Evolutionary conservation across 2,329 filamentous ascomycete species (phyloP).

Genomic region (Colletotrichum magnum): DNA sequence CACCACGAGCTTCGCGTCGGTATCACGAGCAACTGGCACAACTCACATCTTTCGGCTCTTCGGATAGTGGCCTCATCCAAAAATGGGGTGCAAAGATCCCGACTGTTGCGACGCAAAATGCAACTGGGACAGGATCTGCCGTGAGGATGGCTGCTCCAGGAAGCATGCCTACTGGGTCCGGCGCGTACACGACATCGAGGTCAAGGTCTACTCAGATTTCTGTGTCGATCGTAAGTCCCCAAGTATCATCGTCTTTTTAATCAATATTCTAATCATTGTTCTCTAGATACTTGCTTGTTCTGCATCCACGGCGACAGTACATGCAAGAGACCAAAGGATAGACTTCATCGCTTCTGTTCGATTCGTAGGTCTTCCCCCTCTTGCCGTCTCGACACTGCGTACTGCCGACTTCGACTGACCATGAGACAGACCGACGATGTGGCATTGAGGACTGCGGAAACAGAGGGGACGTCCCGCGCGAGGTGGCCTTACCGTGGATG

Average conservation of each 20-base stretch:
- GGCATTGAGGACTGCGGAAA: slow-evolving; percentile 22
- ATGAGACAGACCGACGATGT: slow-evolving; percentile 25
- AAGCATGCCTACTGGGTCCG: slow-evolving; percentile 35
- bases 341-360: slow-evolving; percentile 27
- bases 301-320: slow-evolving; percentile 28
- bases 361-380: neutral
- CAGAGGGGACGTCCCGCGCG: slow-evolving; percentile 27
- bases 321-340: slow-evolving; percentile 34
- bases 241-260: neutral
- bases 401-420: slow-evolving; percentile 1
- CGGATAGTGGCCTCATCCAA: neutral
- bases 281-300: slow-evolving; percentile 28
- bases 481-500: slow-evolving; percentile 31
- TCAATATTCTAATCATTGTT: neutral
- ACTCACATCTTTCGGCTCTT: neutral
- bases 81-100: slow-evolving; percentile 10
- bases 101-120: slow-evolving; percentile 16
- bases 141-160: slow-evolving; percentile 27
- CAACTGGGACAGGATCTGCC: slow-evolving; percentile 24
- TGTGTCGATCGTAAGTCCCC: slow-evolving; percentile 30
- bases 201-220: slow-evolving; percentile 35
- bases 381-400: no score
- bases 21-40: neutral
- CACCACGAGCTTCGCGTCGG: neutral
- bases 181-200: slow-evolving; percentile 12